These are phyloP conservation scores for Aschersonia sp. DNA, from an alignment of 2,329 filamentous ascomycete species.

Conservation along the genomic window DNA sequence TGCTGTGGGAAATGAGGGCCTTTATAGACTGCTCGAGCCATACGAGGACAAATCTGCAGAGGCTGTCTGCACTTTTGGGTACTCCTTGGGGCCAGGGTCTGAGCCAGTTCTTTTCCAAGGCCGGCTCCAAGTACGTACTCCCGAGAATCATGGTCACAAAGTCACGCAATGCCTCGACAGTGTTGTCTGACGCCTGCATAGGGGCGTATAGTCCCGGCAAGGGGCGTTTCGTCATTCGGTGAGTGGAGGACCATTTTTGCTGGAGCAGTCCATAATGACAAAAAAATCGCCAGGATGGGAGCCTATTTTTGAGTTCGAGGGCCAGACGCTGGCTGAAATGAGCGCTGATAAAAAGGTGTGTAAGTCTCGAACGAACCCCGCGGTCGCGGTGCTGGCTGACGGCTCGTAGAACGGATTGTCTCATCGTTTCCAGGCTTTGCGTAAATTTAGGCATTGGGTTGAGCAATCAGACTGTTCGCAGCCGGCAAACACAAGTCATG, in stretches of 20 bases:
- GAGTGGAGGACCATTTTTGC: not conserved
- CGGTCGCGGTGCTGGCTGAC: not conserved
- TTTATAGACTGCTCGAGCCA: not conserved
- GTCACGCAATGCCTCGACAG: too few species aligned
- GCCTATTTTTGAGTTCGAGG: not conserved
- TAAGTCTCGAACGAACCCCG: not conserved
- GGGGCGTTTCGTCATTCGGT: not conserved
- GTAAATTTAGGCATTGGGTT: not conserved
- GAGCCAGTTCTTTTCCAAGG: not conserved
- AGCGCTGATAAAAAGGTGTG: not conserved
- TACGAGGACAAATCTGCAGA: not conserved
- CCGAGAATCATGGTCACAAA: too few species aligned
- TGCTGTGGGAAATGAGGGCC: not conserved
- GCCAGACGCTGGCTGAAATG: not conserved
- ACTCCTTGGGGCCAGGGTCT: not conserved
- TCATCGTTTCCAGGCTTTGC: not conserved
- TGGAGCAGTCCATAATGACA: not conserved
- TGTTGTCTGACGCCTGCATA: not conserved
- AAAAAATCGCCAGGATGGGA: not conserved
- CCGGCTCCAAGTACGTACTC: not conserved
- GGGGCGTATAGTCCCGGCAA: not conserved
- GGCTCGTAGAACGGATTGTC: not conserved
- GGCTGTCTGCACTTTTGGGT: not conserved
- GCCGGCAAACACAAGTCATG: too few species aligned
- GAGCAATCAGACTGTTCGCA: not conserved